Evolutionary conservation across 345 rosid genomes (phyloP).

Genomic region (Eucalyptus polybractea): DNA sequence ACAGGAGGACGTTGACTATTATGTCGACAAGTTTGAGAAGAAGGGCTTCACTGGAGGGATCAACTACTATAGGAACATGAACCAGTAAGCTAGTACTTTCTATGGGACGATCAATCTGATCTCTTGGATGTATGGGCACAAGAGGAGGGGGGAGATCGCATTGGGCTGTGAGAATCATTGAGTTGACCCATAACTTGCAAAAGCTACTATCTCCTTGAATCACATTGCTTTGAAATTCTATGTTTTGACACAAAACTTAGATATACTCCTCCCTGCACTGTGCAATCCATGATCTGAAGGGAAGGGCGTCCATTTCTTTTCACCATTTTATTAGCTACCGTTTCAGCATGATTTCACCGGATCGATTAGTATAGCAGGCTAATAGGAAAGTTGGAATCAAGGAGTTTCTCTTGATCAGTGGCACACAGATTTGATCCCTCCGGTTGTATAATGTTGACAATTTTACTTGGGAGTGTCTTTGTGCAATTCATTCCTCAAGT

Average conservation of each 20-base stretch:
- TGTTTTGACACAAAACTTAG: neutral
- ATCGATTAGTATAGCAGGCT: neutral
- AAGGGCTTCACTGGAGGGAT: conserved; percentile 70
- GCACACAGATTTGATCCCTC: neutral
- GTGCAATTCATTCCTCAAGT: neutral
- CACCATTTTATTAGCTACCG: neutral
- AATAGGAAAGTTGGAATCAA: neutral
- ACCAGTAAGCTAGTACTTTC: conserved; percentile 16
- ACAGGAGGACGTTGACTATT: conserved; percentile 38
- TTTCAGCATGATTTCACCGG: neutral
- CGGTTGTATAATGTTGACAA: neutral
- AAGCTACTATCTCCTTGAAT: neutral
- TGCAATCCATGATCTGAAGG: neutral
- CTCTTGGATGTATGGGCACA: neutral
- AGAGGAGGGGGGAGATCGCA: neutral
- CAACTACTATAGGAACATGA: conserved; percentile 70
- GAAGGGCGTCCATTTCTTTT: neutral
- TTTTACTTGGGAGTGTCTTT: neutral
- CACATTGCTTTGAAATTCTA: neutral
- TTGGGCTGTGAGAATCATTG: neutral
- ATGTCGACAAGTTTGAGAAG: conserved; percentile 24
- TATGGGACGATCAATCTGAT: neutral
- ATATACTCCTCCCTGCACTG: neutral
- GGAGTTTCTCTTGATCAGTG: neutral
- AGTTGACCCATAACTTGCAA: neutral